phyloP scores from a whole-genome alignment of 2,329 filamentous ascomycete species.

The Delphinella strobiligena region DNA sequence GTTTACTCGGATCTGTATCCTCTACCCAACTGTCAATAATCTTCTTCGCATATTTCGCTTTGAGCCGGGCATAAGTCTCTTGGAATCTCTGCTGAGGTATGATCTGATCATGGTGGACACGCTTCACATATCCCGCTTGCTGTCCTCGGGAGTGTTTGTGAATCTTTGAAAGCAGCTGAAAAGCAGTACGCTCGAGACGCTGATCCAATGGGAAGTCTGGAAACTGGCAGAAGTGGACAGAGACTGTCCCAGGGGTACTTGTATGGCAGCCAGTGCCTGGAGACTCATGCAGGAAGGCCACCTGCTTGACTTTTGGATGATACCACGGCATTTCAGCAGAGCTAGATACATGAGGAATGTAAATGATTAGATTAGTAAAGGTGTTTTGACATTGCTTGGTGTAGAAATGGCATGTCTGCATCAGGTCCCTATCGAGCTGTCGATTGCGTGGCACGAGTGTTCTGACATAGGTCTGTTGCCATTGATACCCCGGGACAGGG shows the following conservation, averaged over 20 bases:
- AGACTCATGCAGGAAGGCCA: slow-evolving; percentile 60
- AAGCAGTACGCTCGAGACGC: slow-evolving; percentile 50
- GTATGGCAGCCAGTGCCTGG: slow-evolving; percentile 9
- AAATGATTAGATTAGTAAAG: slow-evolving; percentile 52
- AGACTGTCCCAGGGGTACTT: slow-evolving; percentile 29
- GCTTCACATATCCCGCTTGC: slow-evolving; percentile 59
- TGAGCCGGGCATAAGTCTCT: slow-evolving; percentile 69
- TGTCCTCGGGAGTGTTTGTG: slow-evolving; percentile 62
- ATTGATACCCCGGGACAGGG: slow-evolving; percentile 21
- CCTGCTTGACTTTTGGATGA: slow-evolving; percentile 62
- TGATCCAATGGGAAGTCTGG: slow-evolving; percentile 11
- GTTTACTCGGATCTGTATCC: slow-evolving; percentile 74
- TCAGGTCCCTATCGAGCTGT: slow-evolving; percentile 57
- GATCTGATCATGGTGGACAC: slow-evolving; percentile 71
- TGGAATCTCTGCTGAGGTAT: slow-evolving; percentile 68
- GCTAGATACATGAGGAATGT: slow-evolving; percentile 58
- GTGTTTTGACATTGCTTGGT: slow-evolving; percentile 16
- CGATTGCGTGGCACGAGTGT: slow-evolving; percentile 73
- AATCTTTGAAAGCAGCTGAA: slow-evolving; percentile 54
- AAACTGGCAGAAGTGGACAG: slow-evolving; percentile 42
- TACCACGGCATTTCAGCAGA: slow-evolving; percentile 68
- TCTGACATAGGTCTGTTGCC: slow-evolving; percentile 57
- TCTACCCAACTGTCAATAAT: slow-evolving; percentile 75
- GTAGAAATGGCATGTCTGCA: slow-evolving; percentile 72
- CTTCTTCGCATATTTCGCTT: slow-evolving; percentile 60